Percentiles rank a stretch among this genome's conserved stretches.
These are phyloP conservation scores for Kuraishia capsulata DNA, from an alignment of 805 yeast genomes.

Conservation along the genomic window DNA sequence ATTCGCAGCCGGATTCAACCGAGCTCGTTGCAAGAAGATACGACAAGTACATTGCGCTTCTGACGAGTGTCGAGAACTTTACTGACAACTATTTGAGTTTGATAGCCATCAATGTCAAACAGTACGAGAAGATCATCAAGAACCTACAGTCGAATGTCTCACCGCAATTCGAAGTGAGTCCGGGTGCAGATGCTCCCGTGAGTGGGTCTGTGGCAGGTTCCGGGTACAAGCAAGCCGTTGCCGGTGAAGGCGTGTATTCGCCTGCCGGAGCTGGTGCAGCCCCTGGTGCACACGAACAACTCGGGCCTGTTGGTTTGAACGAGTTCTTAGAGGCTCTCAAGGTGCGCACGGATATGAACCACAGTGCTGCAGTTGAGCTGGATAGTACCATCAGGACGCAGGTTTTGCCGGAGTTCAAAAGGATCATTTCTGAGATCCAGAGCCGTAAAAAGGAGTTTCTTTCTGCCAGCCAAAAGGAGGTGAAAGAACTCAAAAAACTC, in stretches of 20 bases:
- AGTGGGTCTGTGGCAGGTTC: conserved; percentile 13
- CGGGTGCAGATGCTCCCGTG: conserved; percentile 13
- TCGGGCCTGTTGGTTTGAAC: conserved; percentile 11
- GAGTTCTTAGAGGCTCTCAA: conserved; percentile 17
- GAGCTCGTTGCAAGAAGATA: conserved; percentile 15
- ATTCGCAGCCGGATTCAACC: conserved; percentile 17
- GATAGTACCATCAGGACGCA: conserved; percentile 26
- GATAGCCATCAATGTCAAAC: conserved; percentile 12
- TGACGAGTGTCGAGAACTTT: conserved; percentile 15
- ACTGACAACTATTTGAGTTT: conserved; percentile 16
- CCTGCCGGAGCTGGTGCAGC: neutral
- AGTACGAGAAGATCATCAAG: conserved; percentile 16
- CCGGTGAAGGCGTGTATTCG: conserved; percentile 1
- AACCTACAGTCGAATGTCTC: conserved; percentile 9
- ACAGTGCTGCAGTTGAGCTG: conserved; percentile 26
- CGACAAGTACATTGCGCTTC: conserved; percentile 16
- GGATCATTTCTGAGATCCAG: conserved; percentile 27
- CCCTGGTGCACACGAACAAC: neutral
- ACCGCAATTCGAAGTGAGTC: conserved; percentile 21
- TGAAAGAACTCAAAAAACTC: conserved; percentile 28
- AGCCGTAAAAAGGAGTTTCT: conserved; percentile 32
- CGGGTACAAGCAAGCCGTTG: neutral
- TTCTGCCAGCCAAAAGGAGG: conserved; percentile 24
- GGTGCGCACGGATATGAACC: conserved; percentile 18
- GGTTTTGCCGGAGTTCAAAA: conserved; percentile 34